A percentile compares a stretch with the other conserved stretches of the same genome.
Evolutionary conservation across 2,329 filamentous ascomycete species (phyloP).

Genomic region (Phoma sp.): DNA sequence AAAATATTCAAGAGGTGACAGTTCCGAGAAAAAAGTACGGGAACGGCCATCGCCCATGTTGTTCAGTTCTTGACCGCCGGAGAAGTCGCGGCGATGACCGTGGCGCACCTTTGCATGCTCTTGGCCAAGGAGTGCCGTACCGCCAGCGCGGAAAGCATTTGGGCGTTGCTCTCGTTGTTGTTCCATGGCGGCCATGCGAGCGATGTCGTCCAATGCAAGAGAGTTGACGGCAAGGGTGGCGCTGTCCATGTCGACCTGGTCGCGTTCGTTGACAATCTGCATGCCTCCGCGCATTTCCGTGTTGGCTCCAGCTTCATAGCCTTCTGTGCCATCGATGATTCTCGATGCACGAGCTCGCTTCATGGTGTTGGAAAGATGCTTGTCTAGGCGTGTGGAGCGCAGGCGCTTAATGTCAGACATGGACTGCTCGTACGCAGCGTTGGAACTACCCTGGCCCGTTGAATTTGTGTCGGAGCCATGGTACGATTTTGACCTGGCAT

Average conservation of each 20-base stretch:
- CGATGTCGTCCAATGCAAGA: constrained; percentile 93
- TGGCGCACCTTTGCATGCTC: constrained; percentile 71
- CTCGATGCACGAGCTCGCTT: constrained; percentile 88
- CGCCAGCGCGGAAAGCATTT: constrained; percentile 77
- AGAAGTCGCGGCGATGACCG: constrained; percentile 73
- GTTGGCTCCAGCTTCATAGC: constrained; percentile 74
- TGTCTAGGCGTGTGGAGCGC: constrained; percentile 91
- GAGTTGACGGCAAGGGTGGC: constrained; percentile 90
- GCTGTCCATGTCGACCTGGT: constrained; percentile 75
- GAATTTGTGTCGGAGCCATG: constrained; percentile 66
- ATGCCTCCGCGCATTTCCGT: constrained; percentile 65
- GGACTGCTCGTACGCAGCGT: constrained; percentile 84
- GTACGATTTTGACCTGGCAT: constrained; percentile 77
- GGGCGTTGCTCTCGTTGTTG: constrained; percentile 90
- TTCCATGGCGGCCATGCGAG: constrained; percentile 92
- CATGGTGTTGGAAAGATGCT: constrained; percentile 91
- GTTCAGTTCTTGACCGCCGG: constrained; percentile 60
- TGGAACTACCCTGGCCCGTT: constrained; percentile 62
- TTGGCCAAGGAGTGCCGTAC: constrained; percentile 71
- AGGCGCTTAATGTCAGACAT: constrained; percentile 93
- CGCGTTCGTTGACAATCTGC: constrained; percentile 82
- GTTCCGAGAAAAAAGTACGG: constrained; percentile 93
- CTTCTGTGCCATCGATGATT: constrained; percentile 88
- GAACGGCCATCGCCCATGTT: constrained; percentile 61
- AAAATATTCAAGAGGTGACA: constrained; percentile 95